Conservation (phyloP, 2,329 filamentous ascomycete species). For the Thermothelomyces thermophilus region DNA sequence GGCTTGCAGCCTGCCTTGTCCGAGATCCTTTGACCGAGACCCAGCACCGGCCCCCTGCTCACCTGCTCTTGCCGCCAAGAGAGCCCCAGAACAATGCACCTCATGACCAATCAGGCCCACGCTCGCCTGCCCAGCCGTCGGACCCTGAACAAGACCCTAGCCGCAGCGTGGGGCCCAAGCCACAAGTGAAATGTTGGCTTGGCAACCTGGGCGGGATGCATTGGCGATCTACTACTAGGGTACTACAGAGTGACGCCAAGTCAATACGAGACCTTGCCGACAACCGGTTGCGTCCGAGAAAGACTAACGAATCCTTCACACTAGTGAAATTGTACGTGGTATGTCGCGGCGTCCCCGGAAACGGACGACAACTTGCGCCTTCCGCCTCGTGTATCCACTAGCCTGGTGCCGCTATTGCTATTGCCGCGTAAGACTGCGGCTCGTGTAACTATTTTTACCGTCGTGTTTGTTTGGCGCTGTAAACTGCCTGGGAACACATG, state of each 20-base stretch:
- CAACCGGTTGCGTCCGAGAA: neutral
- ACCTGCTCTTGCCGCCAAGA: constrained; percentile 14
- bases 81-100: constrained; percentile 5
- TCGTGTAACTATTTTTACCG: constrained; percentile 14
- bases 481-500: too few relatives aligned
- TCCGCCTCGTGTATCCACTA: too few relatives aligned
- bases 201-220: constrained; percentile 9
- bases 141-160: neutral
- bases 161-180: neutral
- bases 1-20: neutral
- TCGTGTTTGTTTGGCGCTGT: neutral
- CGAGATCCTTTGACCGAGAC: constrained; percentile 3
- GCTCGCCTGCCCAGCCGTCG: neutral
- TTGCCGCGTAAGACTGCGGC: too few relatives aligned
- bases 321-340: too few relatives aligned
- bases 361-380: too few relatives aligned
- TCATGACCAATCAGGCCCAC: constrained; percentile 13
- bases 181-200: constrained; percentile 3
- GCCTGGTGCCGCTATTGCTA: too few relatives aligned
- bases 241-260: neutral
- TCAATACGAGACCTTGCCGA: constrained; percentile 7
- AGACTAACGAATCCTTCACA: too few relatives aligned
- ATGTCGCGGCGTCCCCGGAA: too few relatives aligned
- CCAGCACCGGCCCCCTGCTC: constrained; percentile 14
- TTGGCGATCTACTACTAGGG: neutral